Conservation (phyloP, 257 asterid genomes). For the Solanum appendiculatum region DNA sequence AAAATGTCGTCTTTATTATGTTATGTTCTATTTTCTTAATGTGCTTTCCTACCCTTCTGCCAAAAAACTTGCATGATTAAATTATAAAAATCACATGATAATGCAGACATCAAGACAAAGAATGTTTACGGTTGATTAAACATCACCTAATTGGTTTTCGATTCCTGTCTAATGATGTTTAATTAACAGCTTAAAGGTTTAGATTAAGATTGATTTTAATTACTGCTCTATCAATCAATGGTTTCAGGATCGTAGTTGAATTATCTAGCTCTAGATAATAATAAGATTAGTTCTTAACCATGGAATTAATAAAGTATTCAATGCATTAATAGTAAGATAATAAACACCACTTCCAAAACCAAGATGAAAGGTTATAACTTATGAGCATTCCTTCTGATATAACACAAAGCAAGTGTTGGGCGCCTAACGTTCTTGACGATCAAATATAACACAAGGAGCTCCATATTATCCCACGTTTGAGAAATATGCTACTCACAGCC, state of each 20-base stretch:
- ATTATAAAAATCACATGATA: background rate
- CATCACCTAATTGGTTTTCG: background rate
- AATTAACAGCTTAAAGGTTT: background rate
- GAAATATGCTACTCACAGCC: too few relatives aligned
- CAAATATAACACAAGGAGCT: background rate
- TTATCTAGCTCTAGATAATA: background rate
- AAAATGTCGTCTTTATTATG: background rate
- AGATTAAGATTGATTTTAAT: background rate
- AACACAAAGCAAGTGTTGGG: background rate
- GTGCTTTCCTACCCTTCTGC: background rate
- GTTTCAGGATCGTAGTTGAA: background rate
- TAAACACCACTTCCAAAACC: background rate
- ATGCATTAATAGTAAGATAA: background rate
- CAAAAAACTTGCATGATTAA: background rate
- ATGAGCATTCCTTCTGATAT: background rate
- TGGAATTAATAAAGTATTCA: background rate
- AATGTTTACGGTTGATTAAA: background rate
- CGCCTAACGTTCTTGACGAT: background rate
- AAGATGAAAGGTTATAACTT: background rate
- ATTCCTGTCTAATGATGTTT: constrained; percentile 2
- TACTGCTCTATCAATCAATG: background rate
- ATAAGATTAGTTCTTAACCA: background rate
- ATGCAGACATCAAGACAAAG: background rate
- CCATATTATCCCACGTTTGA: background rate
- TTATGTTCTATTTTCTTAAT: background rate